phyloP scores from a whole-genome alignment of 2,329 filamentous ascomycete genomes.

The Elsinoe batatas region DNA sequence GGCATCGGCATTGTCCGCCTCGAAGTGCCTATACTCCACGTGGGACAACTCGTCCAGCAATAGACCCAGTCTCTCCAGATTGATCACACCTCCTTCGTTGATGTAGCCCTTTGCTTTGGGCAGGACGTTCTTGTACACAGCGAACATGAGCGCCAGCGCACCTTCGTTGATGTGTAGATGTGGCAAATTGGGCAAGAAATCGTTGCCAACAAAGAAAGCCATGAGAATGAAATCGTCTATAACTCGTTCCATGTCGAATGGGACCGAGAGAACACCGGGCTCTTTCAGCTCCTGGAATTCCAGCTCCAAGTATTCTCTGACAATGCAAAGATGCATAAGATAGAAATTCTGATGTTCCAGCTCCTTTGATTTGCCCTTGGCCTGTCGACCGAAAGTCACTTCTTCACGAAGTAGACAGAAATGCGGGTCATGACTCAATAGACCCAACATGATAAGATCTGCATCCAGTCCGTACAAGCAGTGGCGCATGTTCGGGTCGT shows the following conservation, averaged over 20 bases:
- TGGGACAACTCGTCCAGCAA: constrained; percentile 77
- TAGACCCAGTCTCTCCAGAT: constrained; percentile 65
- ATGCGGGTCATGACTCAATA: constrained; percentile 95
- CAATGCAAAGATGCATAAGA: constrained; percentile 92
- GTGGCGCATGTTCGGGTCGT: constrained; percentile 87
- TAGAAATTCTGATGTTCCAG: constrained; percentile 98
- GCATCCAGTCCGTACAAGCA: constrained; percentile 96
- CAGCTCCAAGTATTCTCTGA: constrained; percentile 90
- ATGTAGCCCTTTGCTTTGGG: constrained; percentile 87
- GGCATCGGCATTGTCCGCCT: constrained; percentile 77
- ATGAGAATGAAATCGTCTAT: constrained; percentile 99
- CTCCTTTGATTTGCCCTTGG: constrained; percentile 84
- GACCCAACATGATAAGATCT: constrained; percentile 95
- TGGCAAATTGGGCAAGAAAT: constrained; percentile 94
- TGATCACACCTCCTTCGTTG: constrained; percentile 89
- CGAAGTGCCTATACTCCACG: constrained; percentile 87
- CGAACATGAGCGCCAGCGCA: constrained; percentile 93
- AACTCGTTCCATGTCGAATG: constrained; percentile 87
- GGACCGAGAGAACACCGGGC: constrained; percentile 60
- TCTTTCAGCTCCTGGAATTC: constrained; percentile 89
- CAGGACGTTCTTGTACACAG: constrained; percentile 83
- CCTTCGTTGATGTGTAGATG: constrained; percentile 98
- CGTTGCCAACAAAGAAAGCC: constrained; percentile 98
- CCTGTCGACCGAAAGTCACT: constrained; percentile 88
- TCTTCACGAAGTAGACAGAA: constrained; percentile 96